phyloP scores from a whole-genome alignment of 1,284 basidiomycete species.

The Mycena citricolor region DNA sequence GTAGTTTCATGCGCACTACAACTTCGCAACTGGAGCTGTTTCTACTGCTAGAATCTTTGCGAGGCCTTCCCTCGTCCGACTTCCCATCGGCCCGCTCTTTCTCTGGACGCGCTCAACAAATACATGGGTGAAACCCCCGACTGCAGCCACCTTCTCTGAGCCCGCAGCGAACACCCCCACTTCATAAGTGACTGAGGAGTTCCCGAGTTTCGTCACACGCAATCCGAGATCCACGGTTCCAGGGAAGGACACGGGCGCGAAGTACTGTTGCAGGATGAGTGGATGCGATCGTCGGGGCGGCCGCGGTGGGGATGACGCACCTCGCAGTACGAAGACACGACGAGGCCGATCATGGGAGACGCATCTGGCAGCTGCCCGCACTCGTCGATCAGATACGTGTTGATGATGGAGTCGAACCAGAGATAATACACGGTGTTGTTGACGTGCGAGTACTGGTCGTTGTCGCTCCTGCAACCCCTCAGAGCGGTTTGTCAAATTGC shows the following conservation, averaged over 20 bases:
- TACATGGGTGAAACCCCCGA: constrained; percentile 81
- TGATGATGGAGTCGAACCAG: constrained; percentile 74
- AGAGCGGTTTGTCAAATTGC: constrained; percentile 1
- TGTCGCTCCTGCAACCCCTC: constrained; percentile 62
- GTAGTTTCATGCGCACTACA: background rate
- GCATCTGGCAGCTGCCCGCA: constrained; percentile 52
- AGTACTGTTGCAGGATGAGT: constrained; percentile 44
- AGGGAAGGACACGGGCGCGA: constrained; percentile 68
- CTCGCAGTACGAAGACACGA: constrained; percentile 70
- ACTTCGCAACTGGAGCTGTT: background rate
- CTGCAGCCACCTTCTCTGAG: constrained; percentile 50
- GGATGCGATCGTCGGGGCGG: background rate
- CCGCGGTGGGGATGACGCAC: constrained; percentile 30
- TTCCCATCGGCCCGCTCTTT: constrained; percentile 49
- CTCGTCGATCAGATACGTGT: constrained; percentile 64
- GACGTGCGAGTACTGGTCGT: constrained; percentile 77
- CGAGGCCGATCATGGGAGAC: constrained; percentile 62
- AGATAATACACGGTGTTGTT: constrained; percentile 81
- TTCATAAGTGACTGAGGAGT: constrained; percentile 73
- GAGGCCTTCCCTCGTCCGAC: constrained; percentile 43
- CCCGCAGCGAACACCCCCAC: constrained; percentile 66
- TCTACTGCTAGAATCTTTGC: constrained; percentile 2
- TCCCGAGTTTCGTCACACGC: constrained; percentile 62
- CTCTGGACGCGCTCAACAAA: constrained; percentile 63
- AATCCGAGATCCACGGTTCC: constrained; percentile 65